Base-by-base conservation (phyloP, 192 early-diverging fungal genomes). In the Coemansia sp. region DNA sequence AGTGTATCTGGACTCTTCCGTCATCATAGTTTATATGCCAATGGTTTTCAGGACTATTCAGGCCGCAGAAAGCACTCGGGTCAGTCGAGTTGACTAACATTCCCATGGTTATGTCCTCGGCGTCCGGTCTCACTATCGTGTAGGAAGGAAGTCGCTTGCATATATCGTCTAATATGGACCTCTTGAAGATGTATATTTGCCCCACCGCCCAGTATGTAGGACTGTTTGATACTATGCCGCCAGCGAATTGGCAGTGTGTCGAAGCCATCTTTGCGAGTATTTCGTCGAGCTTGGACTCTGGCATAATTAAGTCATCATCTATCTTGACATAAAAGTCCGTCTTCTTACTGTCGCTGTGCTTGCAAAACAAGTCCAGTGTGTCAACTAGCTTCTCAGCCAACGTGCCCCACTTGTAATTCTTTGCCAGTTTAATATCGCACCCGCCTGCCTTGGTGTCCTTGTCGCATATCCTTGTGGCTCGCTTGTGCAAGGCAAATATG, bases 101-200 rank as follows among this genome's bases (percentile, higher is more conserved):
- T 8, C 48, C 48, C 31, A 50, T 34, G 7, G 48, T 26, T 21
- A 50, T 50, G 26, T 50, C 48, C 32, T 50, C 48, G 48, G 30
- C 35, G 19, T n/a, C n/a, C n/a, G 21, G 48, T n/a, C 18, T 50
- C 17, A 33, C 11, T 14, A 34, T 26, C 4, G 2, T 34, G 31
- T 18, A 34, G 8, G 27, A 2, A 2, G 32, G 27, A 7, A 50
- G 32, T 21, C 15, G 14, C 9, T 18, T 8, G 17, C 48, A 50
- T 29, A 50, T 50, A 4, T 22, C 27, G 30, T 50, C 48, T 18
- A 50, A 8, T 8, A 50, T 22, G 1, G 48, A 8, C 11, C 48
- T 7, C 13, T 34, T 34, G 9, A 50, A 50, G 2, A 50, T 50
- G 19, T 50, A 50, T 17, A 50, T 11, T 25, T 50, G 48, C n/a